Conservation (phyloP, 345 rosid species). For the Brassica cretica region DNA sequence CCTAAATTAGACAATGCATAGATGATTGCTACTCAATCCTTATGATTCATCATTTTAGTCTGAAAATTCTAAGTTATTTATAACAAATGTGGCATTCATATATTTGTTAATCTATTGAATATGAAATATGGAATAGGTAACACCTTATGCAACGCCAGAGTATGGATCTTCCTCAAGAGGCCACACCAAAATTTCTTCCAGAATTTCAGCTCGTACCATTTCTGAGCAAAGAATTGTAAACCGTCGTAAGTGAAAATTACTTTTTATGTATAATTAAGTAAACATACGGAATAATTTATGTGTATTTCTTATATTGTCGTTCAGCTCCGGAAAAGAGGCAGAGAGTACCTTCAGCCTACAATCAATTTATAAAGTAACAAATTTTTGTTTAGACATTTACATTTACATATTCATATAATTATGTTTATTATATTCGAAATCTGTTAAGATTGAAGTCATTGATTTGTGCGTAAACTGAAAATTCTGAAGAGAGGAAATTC, state of each 20-base stretch:
- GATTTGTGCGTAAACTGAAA: constrained; percentile 1
- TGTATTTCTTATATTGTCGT: constrained; percentile 22
- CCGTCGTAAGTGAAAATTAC: constrained; percentile 50
- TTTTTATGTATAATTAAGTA: neutral
- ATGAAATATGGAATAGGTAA: constrained; percentile 38
- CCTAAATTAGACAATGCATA: constrained; percentile 25
- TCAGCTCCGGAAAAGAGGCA: constrained; percentile 98
- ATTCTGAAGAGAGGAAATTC: constrained; percentile 83
- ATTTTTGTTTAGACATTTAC: neutral
- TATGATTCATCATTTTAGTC: constrained; percentile 16
- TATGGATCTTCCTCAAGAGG: constrained; percentile 68
- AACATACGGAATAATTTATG: neutral
- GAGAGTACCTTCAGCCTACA: constrained; percentile 97
- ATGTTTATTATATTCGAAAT: neutral
- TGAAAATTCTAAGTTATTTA: neutral
- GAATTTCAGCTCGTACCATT: constrained; percentile 39
- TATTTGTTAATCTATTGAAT: neutral
- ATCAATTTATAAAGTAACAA: constrained; percentile 88
- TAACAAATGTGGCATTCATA: neutral
- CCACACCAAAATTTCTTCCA: constrained; percentile 54
- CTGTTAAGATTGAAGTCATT: neutral
- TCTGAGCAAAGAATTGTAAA: constrained; percentile 60
- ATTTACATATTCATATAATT: neutral
- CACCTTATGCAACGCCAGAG: constrained; percentile 46
- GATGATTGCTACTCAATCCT: constrained; percentile 22